These are phyloP conservation scores for Exophiala sp. DNA, from an alignment of 2,329 filamentous ascomycete species.

Conservation along the genomic window DNA sequence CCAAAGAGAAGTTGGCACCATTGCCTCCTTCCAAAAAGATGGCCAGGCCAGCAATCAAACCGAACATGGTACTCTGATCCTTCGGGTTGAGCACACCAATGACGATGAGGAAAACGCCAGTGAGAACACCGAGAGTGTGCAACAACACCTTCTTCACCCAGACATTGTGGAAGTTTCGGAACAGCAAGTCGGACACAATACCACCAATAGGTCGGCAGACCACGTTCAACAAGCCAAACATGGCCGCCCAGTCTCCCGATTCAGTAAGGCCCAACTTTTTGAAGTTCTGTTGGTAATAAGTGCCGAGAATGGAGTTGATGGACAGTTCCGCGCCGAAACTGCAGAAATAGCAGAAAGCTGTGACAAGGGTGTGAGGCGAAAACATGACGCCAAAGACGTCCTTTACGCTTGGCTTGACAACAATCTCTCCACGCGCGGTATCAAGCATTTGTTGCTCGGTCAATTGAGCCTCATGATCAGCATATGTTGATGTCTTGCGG, in stretches of 20 bases:
- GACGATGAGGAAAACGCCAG: constrained; percentile 59
- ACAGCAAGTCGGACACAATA: constrained; percentile 55
- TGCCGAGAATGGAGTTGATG: constrained; percentile 59
- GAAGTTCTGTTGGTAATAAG: constrained; percentile 58
- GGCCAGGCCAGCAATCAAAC: constrained; percentile 71
- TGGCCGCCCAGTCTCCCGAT: constrained; percentile 54
- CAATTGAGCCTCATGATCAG: constrained; percentile 45
- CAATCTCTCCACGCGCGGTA: constrained; percentile 56
- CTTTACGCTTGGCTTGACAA: constrained; percentile 59
- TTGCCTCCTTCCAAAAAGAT: constrained; percentile 83
- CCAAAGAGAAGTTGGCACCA: constrained; percentile 79
- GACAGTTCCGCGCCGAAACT: constrained; percentile 60
- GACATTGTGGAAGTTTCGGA: constrained; percentile 43
- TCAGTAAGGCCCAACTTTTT: constrained; percentile 52
- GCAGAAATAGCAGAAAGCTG: constrained; percentile 56
- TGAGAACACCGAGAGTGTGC: constrained; percentile 53
- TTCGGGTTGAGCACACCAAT: constrained; percentile 64
- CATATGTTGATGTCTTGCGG: constrained; percentile 26
- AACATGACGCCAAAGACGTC: constrained; percentile 61
- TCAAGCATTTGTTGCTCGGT: constrained; percentile 48
- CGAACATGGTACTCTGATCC: constrained; percentile 64
- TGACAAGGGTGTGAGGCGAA: constrained; percentile 55
- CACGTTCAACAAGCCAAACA: constrained; percentile 54
- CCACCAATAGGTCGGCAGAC: constrained; percentile 48
- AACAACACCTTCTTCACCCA: constrained; percentile 65